Evolutionary conservation across 768 basidiomycete species (phyloP), one percentile per base, ranked within the genome.

Genomic region (Dacryopinax spathularia): DNA sequence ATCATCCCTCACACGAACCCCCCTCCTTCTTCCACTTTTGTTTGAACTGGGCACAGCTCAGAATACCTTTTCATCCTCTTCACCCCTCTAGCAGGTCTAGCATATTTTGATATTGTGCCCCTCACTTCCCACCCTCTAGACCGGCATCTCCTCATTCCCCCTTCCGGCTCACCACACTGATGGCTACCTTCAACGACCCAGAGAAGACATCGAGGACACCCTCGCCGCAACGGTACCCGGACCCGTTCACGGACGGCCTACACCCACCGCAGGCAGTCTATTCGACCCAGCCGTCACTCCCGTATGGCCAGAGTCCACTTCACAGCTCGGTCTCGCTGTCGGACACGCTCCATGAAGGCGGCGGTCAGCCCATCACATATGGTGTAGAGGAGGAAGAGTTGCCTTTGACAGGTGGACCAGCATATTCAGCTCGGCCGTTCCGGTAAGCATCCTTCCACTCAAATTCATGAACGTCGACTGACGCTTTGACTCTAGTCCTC

Each of bases 61-160:
- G n/a, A 37, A 37, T 37, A 37, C 10, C 48, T 56, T 20, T 7
- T 56, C 25, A n/a, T n/a, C n/a, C n/a, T n/a, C n/a, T n/a, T n/a
- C n/a, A n/a, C n/a, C n/a, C n/a, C 18, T 29, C 48, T 56, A 56
- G 13, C 48, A 56, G 48, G 48, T 56, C 48, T 56, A 56, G 48
- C 25, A 10, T 29, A 22, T 56, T 13, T 56, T 29, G 3, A 56
- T 29, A 27, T 56, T 22, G 5, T 22, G 6, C 18, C 18, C 48
- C 15, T 10, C 48, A 27, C 13, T 29, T 5, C 48, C 10, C 48
- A 9, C 31, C 12, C 13, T 10, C 22, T 7, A 7, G 13, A 27
- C 48, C 48, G 25, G 25, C 48, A 3, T 56, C 48, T 44, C 43
- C 13, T 44, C 48, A 56, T 56, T 29, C 48, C n/a, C n/a, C n/a